These are phyloP conservation scores for Hypoxylon sp. DNA, from an alignment of 2,329 filamentous ascomycete species.

Conservation along the genomic window DNA sequence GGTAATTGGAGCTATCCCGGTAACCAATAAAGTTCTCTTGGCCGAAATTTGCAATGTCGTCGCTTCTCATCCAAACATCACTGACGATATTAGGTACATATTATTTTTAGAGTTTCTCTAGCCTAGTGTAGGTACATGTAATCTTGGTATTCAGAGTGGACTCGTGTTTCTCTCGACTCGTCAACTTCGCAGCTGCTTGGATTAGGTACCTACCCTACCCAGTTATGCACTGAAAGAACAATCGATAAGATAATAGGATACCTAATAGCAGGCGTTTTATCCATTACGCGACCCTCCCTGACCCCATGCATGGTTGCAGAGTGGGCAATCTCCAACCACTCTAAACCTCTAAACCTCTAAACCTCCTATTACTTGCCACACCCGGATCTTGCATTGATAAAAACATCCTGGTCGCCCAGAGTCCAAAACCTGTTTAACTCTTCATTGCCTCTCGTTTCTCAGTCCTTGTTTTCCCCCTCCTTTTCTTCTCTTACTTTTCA, in stretches of 20 bases:
- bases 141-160: neutral
- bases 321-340: slow-evolving; percentile 24
- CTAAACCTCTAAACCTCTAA: slow-evolving; percentile 1
- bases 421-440: slow-evolving; percentile 42
- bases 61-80: slow-evolving; percentile 3
- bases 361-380: slow-evolving; percentile 33
- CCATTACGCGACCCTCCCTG: slow-evolving; percentile 33
- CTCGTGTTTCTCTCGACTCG: slow-evolving; percentile 14
- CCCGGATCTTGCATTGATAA: slow-evolving; percentile 44
- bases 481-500: slow-evolving; percentile 15
- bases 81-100: neutral
- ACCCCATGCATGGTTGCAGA: slow-evolving; percentile 22
- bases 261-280: slow-evolving; percentile 17
- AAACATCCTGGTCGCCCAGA: slow-evolving; percentile 31
- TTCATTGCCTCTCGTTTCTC: slow-evolving; percentile 29
- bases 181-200: neutral
- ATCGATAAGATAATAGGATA: slow-evolving; percentile 17
- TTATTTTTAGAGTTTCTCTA: slow-evolving; percentile 30
- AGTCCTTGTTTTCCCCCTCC: slow-evolving; percentile 14
- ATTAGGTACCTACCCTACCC: neutral
- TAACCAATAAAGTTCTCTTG: slow-evolving; percentile 31
- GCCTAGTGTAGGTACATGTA: no score
- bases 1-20: slow-evolving; percentile 19
- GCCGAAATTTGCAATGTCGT: slow-evolving; percentile 16
- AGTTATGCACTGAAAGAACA: neutral